Evolutionary conservation across 2,329 filamentous ascomycete species (phyloP).

Genomic region (Claviceps pusilla): DNA sequence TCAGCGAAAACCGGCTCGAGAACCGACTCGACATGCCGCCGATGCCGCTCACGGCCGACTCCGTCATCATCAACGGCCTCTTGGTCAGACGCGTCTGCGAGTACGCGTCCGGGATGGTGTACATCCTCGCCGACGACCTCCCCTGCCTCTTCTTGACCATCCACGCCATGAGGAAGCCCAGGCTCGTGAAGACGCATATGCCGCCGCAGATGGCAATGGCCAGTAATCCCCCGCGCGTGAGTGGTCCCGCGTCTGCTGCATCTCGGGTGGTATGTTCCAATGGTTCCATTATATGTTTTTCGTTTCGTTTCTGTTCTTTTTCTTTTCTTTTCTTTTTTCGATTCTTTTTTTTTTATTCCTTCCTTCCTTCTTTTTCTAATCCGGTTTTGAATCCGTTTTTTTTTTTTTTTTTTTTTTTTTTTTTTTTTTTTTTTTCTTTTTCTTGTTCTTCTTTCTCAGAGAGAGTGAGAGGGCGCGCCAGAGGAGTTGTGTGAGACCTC

Average conservation of each 20-base stretch:
- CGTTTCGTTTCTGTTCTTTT: too few relatives aligned
- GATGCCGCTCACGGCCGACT: constrained; percentile 2
- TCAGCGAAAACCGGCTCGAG: constrained; percentile 17
- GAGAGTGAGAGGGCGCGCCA: too few relatives aligned
- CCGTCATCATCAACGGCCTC: constrained; percentile 13
- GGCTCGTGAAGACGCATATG: constrained; percentile 25
- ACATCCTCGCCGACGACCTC: constrained; percentile 13
- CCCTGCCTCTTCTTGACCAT: constrained; percentile 13
- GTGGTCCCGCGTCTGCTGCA: constrained; percentile 4
- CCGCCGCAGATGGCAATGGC: constrained; percentile 34
- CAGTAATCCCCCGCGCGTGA: constrained; percentile 25
- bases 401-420: too few relatives aligned
- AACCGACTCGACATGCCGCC: constrained; percentile 10
- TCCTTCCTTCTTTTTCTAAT: too few relatives aligned
- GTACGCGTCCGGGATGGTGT: constrained; percentile 14
- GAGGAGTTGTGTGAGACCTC: too few relatives aligned
- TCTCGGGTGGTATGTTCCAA: constrained; percentile 1
- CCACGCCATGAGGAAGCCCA: constrained; percentile 30
- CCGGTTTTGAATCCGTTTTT: too few relatives aligned
- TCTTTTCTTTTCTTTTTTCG: too few relatives aligned
- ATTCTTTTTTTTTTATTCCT: too few relatives aligned
- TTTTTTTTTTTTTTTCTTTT: too few relatives aligned
- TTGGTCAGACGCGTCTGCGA: constrained; percentile 18
- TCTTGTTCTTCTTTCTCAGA: too few relatives aligned
- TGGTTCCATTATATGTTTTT: not conserved